A percentile compares a stretch with the other conserved stretches of the same genome.
phyloP scores from a whole-genome alignment of 2,329 filamentous ascomycete genomes.

The Didymella pomorum region DNA sequence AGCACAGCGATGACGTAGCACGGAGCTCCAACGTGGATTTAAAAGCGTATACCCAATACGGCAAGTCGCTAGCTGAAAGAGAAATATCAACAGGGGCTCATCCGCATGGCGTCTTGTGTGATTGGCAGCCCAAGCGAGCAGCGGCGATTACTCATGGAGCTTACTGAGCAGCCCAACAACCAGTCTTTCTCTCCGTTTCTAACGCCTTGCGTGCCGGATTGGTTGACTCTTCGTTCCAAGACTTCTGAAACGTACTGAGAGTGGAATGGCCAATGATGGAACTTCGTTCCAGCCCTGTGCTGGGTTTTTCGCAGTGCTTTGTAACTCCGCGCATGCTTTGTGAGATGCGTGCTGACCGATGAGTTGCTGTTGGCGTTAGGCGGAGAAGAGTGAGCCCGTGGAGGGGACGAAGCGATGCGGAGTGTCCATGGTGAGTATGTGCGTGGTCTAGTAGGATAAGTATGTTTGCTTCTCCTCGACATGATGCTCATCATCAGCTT shows the following conservation, averaged over 20 bases:
- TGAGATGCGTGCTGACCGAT: slow-evolving; percentile 17
- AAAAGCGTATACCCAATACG: not conserved
- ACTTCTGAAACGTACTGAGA: not conserved
- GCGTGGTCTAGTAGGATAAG: not conserved
- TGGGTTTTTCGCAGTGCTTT: slow-evolving; percentile 3
- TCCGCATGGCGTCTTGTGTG: not conserved
- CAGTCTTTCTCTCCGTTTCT: slow-evolving; percentile 2
- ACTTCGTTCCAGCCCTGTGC: not conserved
- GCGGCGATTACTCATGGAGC: slow-evolving; percentile 7
- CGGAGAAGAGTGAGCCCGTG: not conserved
- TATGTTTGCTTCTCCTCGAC: not conserved
- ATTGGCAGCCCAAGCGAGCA: not conserved
- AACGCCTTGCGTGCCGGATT: slow-evolving; percentile 2
- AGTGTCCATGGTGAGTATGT: not conserved
- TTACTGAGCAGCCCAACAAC: slow-evolving; percentile 6
- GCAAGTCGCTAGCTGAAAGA: not conserved
- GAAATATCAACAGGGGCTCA: not conserved
- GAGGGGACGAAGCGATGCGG: not conserved
- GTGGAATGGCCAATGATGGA: not conserved
- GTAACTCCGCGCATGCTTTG: slow-evolving; percentile 17
- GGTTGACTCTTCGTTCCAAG: not conserved
- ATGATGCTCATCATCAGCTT: not conserved
- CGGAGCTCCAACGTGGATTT: not conserved
- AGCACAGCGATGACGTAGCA: not conserved
- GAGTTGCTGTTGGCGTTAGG: not conserved